Evolutionary conservation across 768 basidiomycete species (phyloP).

Genomic region (Termitomyces sp.): DNA sequence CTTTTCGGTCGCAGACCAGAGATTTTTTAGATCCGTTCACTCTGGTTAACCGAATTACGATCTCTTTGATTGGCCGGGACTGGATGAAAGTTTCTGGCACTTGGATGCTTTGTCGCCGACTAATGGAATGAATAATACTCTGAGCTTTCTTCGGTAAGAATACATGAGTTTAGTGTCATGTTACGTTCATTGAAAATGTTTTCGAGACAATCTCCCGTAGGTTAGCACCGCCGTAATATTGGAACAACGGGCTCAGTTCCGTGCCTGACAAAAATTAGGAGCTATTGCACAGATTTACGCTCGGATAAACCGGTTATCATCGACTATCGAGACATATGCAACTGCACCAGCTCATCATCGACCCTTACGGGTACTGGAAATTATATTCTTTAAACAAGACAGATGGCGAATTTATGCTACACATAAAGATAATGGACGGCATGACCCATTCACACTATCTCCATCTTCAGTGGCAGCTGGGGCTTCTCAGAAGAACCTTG

Average conservation of each 20-base stretch:
- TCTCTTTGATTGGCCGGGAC: background rate
- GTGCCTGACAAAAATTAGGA: background rate
- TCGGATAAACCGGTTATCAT: background rate
- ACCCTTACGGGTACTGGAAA: too few species aligned
- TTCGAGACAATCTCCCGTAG: background rate
- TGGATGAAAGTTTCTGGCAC: background rate
- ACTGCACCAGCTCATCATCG: background rate
- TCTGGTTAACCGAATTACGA: background rate
- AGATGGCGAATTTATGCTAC: background rate
- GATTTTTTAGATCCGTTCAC: background rate
- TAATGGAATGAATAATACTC: background rate
- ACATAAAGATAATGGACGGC: background rate
- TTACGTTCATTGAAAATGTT: background rate
- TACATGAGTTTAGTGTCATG: background rate
- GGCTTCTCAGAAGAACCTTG: constrained; percentile 10
- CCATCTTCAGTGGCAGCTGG: constrained; percentile 10
- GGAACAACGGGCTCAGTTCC: background rate
- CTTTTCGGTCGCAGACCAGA: background rate
- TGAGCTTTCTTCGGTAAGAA: background rate
- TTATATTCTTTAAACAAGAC: background rate
- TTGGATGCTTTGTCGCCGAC: background rate
- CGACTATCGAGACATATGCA: background rate
- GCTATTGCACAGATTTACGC: background rate
- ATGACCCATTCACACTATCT: background rate
- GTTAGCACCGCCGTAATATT: too few species aligned